phyloP scores from a whole-genome alignment of 2,329 filamentous ascomycete species.

The Cladosporium sp. region DNA sequence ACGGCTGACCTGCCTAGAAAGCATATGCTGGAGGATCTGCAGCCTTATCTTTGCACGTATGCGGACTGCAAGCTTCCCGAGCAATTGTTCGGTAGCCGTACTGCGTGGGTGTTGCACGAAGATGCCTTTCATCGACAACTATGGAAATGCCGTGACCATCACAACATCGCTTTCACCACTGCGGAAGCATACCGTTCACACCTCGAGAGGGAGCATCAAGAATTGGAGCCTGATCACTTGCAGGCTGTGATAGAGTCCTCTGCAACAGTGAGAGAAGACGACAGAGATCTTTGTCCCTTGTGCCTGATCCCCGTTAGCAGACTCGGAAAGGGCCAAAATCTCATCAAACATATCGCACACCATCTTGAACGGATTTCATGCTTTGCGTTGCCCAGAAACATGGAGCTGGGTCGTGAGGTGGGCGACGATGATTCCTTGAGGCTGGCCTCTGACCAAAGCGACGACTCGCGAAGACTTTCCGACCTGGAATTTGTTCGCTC shows the following conservation, averaged over 20 bases:
- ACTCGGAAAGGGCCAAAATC: neutral
- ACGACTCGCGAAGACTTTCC: too few species aligned
- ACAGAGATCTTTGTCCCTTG: neutral
- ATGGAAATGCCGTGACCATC: neutral
- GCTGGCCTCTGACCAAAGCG: too few species aligned
- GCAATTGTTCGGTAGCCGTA: neutral
- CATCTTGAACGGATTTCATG: neutral
- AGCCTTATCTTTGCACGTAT: conserved; percentile 4
- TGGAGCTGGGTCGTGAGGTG: too few species aligned
- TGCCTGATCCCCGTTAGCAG: neutral
- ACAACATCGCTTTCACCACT: neutral
- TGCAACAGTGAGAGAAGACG: neutral
- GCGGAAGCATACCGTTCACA: neutral
- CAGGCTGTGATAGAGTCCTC: neutral
- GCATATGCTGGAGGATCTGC: conserved; percentile 5
- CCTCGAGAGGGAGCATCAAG: neutral
- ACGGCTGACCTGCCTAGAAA: neutral
- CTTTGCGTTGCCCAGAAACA: too few species aligned
- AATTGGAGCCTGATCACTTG: neutral
- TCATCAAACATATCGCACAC: neutral
- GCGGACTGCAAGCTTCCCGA: neutral
- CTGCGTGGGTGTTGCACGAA: neutral
- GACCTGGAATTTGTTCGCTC: too few species aligned
- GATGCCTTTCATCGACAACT: neutral
- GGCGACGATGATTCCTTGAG: too few species aligned